phyloP scores from a whole-genome alignment of 371 early-diverging fungal genomes.

The Circinella umbellata region DNA sequence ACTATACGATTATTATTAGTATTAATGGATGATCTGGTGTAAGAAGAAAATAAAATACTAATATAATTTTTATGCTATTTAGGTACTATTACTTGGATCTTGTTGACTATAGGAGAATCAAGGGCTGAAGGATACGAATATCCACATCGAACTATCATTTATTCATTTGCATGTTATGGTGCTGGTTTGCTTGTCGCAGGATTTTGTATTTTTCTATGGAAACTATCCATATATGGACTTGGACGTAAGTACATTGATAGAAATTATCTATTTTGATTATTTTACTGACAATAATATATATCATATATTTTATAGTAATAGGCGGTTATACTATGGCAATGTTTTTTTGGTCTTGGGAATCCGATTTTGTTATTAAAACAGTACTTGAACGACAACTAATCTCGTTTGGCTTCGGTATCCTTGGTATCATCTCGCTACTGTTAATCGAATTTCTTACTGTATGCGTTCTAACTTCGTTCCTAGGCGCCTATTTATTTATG shows the following conservation, averaged over 20 bases:
- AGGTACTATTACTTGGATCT: constrained; percentile 34
- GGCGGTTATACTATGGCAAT: constrained; percentile 36
- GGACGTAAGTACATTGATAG: constrained; percentile 14
- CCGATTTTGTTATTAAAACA: constrained; percentile 36
- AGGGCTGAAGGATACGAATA: constrained; percentile 13
- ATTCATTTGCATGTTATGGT: constrained; percentile 22
- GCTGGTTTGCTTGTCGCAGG: constrained; percentile 24
- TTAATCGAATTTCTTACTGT: constrained; percentile 30
- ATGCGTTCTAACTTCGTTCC: constrained; percentile 28
- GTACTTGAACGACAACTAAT: constrained; percentile 30
- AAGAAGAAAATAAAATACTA: not conserved
- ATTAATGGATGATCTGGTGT: too few species aligned
- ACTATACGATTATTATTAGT: too few species aligned
- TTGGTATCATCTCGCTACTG: constrained; percentile 10
- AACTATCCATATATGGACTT: constrained; percentile 22
- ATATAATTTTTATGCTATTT: not conserved
- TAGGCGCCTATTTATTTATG: constrained; percentile 35
- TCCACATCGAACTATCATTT: constrained; percentile 23
- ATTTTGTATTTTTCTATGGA: constrained; percentile 21
- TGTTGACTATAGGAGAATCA: constrained; percentile 39
- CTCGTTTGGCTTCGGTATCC: constrained; percentile 16
- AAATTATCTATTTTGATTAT: not conserved
- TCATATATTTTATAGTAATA: constrained; percentile 13
- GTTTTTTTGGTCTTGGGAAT: constrained; percentile 42
- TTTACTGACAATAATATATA: not conserved